phyloP scores from a whole-genome alignment of 1,284 basidiomycete genomes.

The Cronartium ribicola region DNA sequence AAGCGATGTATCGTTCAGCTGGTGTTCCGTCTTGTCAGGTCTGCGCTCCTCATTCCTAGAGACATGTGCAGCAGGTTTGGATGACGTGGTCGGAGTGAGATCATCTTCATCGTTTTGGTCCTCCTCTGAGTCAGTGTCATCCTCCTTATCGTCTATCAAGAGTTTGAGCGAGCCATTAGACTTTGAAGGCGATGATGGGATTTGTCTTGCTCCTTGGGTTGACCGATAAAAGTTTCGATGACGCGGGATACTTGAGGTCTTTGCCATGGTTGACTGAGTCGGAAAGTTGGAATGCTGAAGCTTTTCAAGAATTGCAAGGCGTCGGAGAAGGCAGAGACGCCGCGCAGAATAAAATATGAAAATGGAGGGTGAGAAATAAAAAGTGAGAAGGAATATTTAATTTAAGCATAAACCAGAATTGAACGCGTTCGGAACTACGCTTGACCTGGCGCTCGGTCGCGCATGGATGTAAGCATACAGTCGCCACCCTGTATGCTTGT shows the following conservation, averaged over 20 bases:
- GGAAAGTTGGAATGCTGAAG: too few relatives aligned
- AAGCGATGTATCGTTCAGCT: conserved; percentile 15
- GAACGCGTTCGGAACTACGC: too few relatives aligned
- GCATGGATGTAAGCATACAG: too few relatives aligned
- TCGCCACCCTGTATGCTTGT: too few relatives aligned
- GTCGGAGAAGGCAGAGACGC: too few relatives aligned
- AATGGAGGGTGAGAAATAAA: too few relatives aligned
- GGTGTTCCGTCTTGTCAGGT: conserved; percentile 7
- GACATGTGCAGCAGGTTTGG: conserved; percentile 10
- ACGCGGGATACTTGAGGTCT: conserved; percentile 38
- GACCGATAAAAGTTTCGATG: conserved; percentile 3
- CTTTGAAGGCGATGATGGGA: conserved; percentile 14
- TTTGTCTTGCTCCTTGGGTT: background rate
- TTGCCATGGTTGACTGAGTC: conserved; percentile 10
- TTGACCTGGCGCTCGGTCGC: too few relatives aligned
- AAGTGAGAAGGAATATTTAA: too few relatives aligned
- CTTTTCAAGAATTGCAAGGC: too few relatives aligned
- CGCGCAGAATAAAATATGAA: too few relatives aligned
- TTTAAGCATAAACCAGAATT: too few relatives aligned
- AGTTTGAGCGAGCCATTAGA: conserved; percentile 4
- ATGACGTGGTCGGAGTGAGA: conserved; percentile 20
- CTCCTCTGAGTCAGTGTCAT: conserved; percentile 15
- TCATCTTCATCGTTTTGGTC: background rate
- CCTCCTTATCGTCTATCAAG: background rate
- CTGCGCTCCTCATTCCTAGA: background rate